These are phyloP conservation scores for Nicotiana rustica DNA, from an alignment of 305 asterid species.

Conservation along the genomic window DNA sequence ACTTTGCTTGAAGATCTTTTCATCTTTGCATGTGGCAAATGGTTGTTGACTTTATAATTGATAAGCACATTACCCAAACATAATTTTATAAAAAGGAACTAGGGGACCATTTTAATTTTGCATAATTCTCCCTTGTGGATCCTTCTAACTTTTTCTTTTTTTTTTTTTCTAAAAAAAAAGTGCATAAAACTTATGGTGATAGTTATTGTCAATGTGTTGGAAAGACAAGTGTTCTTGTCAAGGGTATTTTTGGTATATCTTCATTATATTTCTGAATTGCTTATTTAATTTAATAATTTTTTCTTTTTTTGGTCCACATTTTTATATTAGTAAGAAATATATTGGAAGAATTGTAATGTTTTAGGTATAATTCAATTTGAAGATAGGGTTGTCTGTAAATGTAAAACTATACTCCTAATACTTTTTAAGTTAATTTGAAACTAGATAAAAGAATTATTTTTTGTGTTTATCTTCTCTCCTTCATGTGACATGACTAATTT, in stretches of 20 bases:
- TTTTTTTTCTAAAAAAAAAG: neutral
- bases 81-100: slow-evolving; percentile 26
- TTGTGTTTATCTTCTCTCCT: neutral
- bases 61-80: slow-evolving; percentile 30
- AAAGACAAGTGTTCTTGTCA: slow-evolving; percentile 29
- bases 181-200: slow-evolving; percentile 24
- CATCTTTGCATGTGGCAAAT: slow-evolving; percentile 28
- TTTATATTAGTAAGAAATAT: neutral
- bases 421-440: neutral
- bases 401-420: neutral
- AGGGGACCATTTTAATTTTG: slow-evolving; percentile 32
- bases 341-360: neutral
- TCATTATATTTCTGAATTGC: neutral
- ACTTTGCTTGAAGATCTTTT: slow-evolving; percentile 28
- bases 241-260: neutral
- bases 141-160: neutral
- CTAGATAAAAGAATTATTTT: neutral
- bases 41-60: slow-evolving; percentile 34
- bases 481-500: neutral
- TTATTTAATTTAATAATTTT: neutral
- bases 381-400: neutral
- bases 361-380: neutral
- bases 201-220: slow-evolving; percentile 32
- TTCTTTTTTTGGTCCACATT: neutral
- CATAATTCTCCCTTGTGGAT: slow-evolving; percentile 32